Evolutionary conservation across 1,139 yeast species (phyloP).

Genomic region (Yamadazyma taylorii): DNA sequence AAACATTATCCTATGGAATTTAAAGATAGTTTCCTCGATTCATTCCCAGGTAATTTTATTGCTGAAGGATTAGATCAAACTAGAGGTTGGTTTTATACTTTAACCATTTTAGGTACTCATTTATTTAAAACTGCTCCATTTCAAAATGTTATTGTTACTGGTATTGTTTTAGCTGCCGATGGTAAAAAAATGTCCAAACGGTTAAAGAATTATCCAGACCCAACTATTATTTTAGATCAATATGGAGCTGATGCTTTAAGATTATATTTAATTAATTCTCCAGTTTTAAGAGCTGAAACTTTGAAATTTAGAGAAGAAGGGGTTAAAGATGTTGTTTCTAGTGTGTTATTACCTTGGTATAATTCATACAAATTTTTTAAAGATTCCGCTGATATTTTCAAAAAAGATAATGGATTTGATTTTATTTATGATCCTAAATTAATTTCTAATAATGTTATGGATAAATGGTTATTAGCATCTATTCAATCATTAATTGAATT

Average conservation of each 20-base stretch:
- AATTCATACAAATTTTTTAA: constrained; percentile 95
- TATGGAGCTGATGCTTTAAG: constrained; percentile 99
- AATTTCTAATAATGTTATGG: constrained; percentile 87
- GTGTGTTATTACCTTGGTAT: constrained; percentile 97
- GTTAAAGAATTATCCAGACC: constrained; percentile 97
- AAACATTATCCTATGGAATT: constrained; percentile 96
- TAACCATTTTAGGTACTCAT: constrained; percentile 94
- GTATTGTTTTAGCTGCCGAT: constrained; percentile 95
- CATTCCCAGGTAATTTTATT: constrained; percentile 96
- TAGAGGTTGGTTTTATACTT: constrained; percentile 99
- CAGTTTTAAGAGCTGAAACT: constrained; percentile 95
- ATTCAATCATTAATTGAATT: constrained; percentile 84
- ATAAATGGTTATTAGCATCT: constrained; percentile 93
- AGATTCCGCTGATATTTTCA: constrained; percentile 83
- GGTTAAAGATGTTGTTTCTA: constrained; percentile 94
- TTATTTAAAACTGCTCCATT: constrained; percentile 90
- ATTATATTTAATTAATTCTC: constrained; percentile 93
- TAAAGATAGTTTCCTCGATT: constrained; percentile 66
- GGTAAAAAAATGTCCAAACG: constrained; percentile 99
- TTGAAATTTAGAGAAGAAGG: constrained; percentile 98
- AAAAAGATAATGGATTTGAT: constrained; percentile 70
- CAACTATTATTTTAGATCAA: constrained; percentile 71
- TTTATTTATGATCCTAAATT: constrained; percentile 70
- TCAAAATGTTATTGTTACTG: constrained; percentile 92
- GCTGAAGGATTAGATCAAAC: constrained; percentile 99